Evolutionary conservation across 768 basidiomycete genomes (phyloP).

Genomic region (Mycena epipterygia): DNA sequence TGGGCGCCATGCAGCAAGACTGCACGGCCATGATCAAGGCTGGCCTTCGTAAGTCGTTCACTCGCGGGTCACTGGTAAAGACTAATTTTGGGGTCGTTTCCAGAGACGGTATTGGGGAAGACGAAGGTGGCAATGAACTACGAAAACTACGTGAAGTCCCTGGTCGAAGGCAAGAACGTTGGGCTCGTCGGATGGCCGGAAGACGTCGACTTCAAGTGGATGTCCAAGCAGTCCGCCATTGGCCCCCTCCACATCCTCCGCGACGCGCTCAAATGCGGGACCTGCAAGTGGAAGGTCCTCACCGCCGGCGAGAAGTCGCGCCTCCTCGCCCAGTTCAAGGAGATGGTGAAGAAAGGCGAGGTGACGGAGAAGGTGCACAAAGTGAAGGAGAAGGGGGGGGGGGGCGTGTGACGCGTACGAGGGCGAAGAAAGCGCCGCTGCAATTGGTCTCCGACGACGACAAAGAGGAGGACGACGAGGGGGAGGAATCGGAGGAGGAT

Average conservation of each 20-base stretch:
- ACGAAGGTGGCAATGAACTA: slow-evolving; percentile 34
- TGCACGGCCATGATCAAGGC: slow-evolving; percentile 13
- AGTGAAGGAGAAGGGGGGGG: neutral
- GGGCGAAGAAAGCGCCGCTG: too few species aligned
- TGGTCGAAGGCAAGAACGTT: slow-evolving; percentile 28
- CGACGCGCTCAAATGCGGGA: neutral
- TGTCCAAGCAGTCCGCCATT: neutral
- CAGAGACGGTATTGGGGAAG: neutral
- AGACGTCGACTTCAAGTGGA: slow-evolving; percentile 16
- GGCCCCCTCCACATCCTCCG: neutral
- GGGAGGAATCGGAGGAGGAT: too few species aligned
- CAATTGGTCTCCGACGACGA: too few species aligned
- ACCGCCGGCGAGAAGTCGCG: neutral
- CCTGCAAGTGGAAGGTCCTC: neutral
- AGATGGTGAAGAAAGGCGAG: neutral
- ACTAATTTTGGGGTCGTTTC: neutral
- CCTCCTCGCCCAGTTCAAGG: neutral
- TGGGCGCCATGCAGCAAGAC: neutral
- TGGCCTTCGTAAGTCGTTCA: slow-evolving; percentile 26
- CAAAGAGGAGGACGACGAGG: too few species aligned
- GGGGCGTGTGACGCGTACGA: neutral
- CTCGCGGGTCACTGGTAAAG: neutral
- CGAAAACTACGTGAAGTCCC: slow-evolving; percentile 26
- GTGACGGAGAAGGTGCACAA: neutral
- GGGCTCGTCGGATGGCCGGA: slow-evolving; percentile 35